phyloP scores from a whole-genome alignment of 257 asterid genomes.

The Jaltomata sinuosa region DNA sequence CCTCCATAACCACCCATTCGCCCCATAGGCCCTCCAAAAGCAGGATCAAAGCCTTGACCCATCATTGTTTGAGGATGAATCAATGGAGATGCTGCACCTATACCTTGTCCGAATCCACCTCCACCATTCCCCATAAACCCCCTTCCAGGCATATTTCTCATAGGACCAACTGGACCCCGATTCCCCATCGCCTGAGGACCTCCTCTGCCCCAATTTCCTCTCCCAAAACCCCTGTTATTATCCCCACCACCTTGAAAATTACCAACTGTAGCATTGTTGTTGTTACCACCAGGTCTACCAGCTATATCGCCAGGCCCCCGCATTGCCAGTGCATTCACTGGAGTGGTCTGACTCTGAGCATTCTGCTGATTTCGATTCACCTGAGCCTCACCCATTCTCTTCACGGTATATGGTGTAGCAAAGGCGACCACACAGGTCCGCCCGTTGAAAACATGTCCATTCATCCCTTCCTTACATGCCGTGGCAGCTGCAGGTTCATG shows the following conservation, averaged over 20 bases:
- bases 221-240: slow-evolving; percentile 40
- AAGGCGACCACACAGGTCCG: slow-evolving; percentile 89
- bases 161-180: slow-evolving; percentile 28
- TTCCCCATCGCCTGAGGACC: slow-evolving; percentile 24
- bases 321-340: slow-evolving; percentile 26
- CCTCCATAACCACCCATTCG: slow-evolving; percentile 78
- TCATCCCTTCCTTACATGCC: slow-evolving; percentile 84
- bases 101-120: slow-evolving; percentile 61
- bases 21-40: slow-evolving; percentile 83
- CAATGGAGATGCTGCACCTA: slow-evolving; percentile 58
- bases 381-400: slow-evolving; percentile 72
- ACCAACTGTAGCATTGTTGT: slow-evolving; percentile 29
- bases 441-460: slow-evolving; percentile 73
- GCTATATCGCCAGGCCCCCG: slow-evolving; percentile 49
- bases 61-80: slow-evolving; percentile 84
- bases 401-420: slow-evolving; percentile 69
- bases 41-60: slow-evolving; percentile 84
- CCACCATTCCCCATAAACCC: slow-evolving; percentile 50
- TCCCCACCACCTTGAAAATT: slow-evolving; percentile 23
- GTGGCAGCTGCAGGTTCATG: slow-evolving; percentile 63
- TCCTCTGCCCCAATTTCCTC: slow-evolving; percentile 73
- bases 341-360: neutral
- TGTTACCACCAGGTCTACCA: slow-evolving; percentile 25
- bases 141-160: slow-evolving; percentile 43
- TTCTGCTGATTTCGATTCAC: slow-evolving; percentile 31